These are phyloP conservation scores for Penicillium sp. DNA, from an alignment of 2,329 filamentous ascomycete genomes.

Conservation along the genomic window DNA sequence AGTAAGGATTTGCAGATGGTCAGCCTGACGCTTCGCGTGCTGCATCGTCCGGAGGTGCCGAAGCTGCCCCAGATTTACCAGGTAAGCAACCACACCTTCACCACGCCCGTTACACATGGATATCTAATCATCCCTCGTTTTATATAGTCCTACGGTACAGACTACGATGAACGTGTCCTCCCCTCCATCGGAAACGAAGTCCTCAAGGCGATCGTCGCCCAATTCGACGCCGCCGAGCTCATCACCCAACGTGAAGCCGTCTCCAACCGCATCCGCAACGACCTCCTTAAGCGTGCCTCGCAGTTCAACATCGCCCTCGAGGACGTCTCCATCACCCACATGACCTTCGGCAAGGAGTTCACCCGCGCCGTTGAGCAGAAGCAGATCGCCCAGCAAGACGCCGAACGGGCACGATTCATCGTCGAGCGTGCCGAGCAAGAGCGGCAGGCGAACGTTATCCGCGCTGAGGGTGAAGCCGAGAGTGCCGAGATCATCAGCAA, in stretches of 20 bases:
- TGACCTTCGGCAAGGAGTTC: slow-evolving; percentile 99
- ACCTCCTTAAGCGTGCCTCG: slow-evolving; percentile 86
- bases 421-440: slow-evolving; percentile 99
- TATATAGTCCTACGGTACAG: slow-evolving; percentile 86
- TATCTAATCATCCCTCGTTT: not conserved
- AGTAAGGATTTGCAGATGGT: slow-evolving; percentile 99
- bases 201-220: slow-evolving; percentile 95
- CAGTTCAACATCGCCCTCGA: slow-evolving; percentile 99
- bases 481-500: slow-evolving; percentile 92
- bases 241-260: slow-evolving; percentile 99
- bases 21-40: slow-evolving; percentile 90
- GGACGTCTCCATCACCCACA: slow-evolving; percentile 98
- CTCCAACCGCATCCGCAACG: slow-evolving; percentile 86
- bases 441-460: slow-evolving; percentile 96
- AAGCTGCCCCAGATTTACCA: slow-evolving; percentile 97
- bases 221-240: slow-evolving; percentile 97
- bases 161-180: slow-evolving; percentile 98
- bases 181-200: slow-evolving; percentile 99
- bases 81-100: slow-evolving; percentile 51
- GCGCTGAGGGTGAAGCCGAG: slow-evolving; percentile 97
- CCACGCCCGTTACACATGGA: not conserved
- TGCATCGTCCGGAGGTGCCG: slow-evolving; percentile 92
- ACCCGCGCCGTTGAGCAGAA: slow-evolving; percentile 99
- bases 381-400: slow-evolving; percentile 99
- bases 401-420: slow-evolving; percentile 94